A percentile compares a stretch with the other conserved stretches of the same genome.
phyloP scores from a whole-genome alignment of 441 rosid species.

The Populus hybrid region DNA sequence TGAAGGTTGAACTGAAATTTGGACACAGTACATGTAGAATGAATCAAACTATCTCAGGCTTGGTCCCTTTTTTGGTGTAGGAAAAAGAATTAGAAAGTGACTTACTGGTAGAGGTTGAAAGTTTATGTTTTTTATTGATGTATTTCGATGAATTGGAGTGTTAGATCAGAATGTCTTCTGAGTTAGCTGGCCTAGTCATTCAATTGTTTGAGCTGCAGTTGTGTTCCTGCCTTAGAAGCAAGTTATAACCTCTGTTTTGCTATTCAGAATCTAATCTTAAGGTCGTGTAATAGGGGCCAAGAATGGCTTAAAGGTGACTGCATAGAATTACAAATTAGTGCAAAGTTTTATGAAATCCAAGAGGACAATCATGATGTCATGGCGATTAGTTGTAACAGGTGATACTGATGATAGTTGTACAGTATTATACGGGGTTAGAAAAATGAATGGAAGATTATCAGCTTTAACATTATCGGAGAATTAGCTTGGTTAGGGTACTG shows the following conservation, averaged over 20 bases:
- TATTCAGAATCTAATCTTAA: not conserved
- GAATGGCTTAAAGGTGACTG: not conserved
- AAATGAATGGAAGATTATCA: not conserved
- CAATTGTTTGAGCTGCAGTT: not conserved
- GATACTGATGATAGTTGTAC: not conserved
- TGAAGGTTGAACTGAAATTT: not conserved
- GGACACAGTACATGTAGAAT: not conserved
- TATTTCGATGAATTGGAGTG: not conserved
- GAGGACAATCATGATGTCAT: not conserved
- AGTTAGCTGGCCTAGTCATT: not conserved
- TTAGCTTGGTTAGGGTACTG: too few relatives aligned
- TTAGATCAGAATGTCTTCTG: not conserved
- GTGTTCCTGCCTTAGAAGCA: not conserved
- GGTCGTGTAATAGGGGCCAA: not conserved
- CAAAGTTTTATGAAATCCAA: not conserved
- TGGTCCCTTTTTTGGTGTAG: not conserved
- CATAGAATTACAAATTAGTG: not conserved
- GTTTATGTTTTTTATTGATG: not conserved
- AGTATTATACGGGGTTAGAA: not conserved
- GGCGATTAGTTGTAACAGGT: not conserved
- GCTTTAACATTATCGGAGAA: too few relatives aligned
- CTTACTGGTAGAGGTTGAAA: not conserved
- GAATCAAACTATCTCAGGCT: not conserved
- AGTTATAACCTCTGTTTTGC: not conserved
- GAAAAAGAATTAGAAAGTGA: too few relatives aligned